Evolutionary conservation across 148 eudicot species (phyloP).

Genomic region (Chenopodium quinoa): DNA sequence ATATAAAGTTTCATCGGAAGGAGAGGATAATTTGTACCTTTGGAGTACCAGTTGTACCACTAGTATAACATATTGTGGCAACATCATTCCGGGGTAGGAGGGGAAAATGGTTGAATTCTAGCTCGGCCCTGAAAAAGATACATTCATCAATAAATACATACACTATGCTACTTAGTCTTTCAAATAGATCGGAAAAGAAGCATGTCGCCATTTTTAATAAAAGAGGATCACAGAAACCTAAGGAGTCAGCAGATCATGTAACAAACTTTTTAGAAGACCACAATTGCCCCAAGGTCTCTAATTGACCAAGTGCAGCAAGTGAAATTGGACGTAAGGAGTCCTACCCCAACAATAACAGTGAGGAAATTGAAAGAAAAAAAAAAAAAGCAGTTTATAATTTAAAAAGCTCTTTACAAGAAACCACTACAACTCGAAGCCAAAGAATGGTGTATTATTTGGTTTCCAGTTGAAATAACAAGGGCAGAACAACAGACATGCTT

Average conservation of each 20-base stretch:
- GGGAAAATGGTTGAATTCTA: constrained; percentile 62
- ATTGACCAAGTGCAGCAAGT: not conserved
- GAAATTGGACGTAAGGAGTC: too few species aligned
- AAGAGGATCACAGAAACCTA: not conserved
- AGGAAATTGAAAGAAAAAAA: not conserved
- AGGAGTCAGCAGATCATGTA: not conserved
- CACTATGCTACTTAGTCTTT: not conserved
- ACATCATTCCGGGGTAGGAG: constrained; percentile 75
- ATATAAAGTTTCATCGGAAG: not conserved
- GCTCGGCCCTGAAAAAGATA: constrained; percentile 54
- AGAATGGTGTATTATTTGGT: not conserved
- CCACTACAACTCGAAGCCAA: not conserved
- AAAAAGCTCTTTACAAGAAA: not conserved
- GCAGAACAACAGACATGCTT: constrained; percentile 1
- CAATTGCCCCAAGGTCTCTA: not conserved
- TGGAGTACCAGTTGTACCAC: constrained; percentile 97
- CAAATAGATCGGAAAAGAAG: not conserved
- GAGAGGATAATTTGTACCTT: constrained; percentile 49
- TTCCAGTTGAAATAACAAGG: not conserved
- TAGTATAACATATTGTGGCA: constrained; percentile 92
- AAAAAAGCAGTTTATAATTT: too few species aligned
- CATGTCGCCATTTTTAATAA: not conserved
- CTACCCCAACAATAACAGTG: not conserved
- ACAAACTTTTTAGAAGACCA: not conserved
- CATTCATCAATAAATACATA: constrained; percentile 9